phyloP scores from a whole-genome alignment of 257 asterid genomes.

The Echium plantagineum region DNA sequence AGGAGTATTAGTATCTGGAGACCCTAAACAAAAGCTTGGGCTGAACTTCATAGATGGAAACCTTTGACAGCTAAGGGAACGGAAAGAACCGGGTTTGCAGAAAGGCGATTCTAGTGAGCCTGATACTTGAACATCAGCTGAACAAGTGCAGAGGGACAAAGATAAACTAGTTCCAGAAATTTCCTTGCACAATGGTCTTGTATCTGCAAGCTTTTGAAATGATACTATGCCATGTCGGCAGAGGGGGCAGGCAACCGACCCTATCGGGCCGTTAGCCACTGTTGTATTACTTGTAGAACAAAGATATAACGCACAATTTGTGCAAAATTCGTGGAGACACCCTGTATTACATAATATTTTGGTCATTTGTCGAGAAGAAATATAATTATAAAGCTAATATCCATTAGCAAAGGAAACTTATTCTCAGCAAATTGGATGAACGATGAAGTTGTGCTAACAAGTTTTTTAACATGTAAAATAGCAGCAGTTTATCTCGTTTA shows the following conservation, averaged over 20 bases:
- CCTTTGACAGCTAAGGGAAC: slow-evolving; percentile 54
- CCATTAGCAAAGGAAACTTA: no score
- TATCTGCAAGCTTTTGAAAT: slow-evolving; percentile 45
- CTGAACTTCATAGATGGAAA: slow-evolving; percentile 38
- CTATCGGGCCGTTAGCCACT: slow-evolving; percentile 44
- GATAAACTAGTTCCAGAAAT: slow-evolving; percentile 40
- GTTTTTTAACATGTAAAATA: no score
- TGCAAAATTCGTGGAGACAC: slow-evolving; percentile 82
- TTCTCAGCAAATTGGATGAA: no score
- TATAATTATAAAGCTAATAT: background rate
- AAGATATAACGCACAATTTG: slow-evolving; percentile 63
- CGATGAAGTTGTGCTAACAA: no score
- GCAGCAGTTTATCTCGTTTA: no score
- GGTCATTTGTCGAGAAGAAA: background rate
- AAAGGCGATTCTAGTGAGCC: slow-evolving; percentile 46
- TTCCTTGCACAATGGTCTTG: slow-evolving; percentile 39
- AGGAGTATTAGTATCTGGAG: slow-evolving; percentile 36
- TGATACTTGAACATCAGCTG: slow-evolving; percentile 36
- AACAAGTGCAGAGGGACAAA: slow-evolving; percentile 52
- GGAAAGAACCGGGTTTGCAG: slow-evolving; percentile 56
- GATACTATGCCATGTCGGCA: slow-evolving; percentile 79
- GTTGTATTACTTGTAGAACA: slow-evolving; percentile 54
- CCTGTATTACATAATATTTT: slow-evolving; percentile 21
- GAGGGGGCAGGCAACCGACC: slow-evolving; percentile 72
- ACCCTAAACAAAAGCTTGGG: slow-evolving; percentile 58